phyloP scores from a whole-genome alignment of 495 filamentous ascomycete genomes.

The Penicillium riverlandense region DNA sequence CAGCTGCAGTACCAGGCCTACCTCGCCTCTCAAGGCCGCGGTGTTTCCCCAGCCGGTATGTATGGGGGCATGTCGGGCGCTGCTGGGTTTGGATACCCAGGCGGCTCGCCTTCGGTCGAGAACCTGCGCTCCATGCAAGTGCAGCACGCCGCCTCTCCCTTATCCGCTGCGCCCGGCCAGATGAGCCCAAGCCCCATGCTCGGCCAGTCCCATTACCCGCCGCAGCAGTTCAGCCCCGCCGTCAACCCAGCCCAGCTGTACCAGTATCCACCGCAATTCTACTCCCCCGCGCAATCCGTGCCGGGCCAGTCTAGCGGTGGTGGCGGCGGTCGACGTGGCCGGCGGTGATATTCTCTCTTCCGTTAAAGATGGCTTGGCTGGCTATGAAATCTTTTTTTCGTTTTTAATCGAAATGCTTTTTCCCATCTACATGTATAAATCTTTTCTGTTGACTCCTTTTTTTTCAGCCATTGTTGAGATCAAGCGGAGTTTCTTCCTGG shows the following conservation, averaged over 20 bases:
- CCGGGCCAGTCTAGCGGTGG: conserved; percentile 38
- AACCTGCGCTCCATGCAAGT: conserved; percentile 33
- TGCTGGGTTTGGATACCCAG: conserved; percentile 33
- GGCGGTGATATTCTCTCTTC: conserved; percentile 26
- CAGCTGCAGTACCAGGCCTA: conserved; percentile 43
- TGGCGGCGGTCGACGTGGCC: conserved; percentile 34
- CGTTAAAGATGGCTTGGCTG: not conserved
- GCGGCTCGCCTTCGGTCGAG: conserved; percentile 32
- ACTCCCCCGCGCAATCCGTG: conserved; percentile 36
- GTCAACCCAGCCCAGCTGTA: conserved; percentile 44
- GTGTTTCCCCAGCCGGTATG: conserved; percentile 35
- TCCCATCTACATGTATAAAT: conserved; percentile 39
- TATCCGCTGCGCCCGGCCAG: conserved; percentile 28
- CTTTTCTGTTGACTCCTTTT: conserved; percentile 15
- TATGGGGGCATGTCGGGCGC: conserved; percentile 30
- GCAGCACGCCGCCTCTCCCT: conserved; percentile 20
- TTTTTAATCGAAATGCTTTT: conserved; percentile 22
- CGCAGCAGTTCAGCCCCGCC: conserved; percentile 42
- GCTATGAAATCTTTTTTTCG: conserved; percentile 5
- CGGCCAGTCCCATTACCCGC: conserved; percentile 33
- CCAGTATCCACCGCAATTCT: conserved; percentile 46
- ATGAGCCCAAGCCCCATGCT: conserved; percentile 38
- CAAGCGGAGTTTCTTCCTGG: conserved; percentile 26
- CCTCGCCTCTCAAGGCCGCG: conserved; percentile 34
- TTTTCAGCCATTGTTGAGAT: conserved; percentile 16